These are phyloP conservation scores for Exophiala mesophila DNA, from an alignment of 2,329 filamentous ascomycete genomes.

Conservation along the genomic window DNA sequence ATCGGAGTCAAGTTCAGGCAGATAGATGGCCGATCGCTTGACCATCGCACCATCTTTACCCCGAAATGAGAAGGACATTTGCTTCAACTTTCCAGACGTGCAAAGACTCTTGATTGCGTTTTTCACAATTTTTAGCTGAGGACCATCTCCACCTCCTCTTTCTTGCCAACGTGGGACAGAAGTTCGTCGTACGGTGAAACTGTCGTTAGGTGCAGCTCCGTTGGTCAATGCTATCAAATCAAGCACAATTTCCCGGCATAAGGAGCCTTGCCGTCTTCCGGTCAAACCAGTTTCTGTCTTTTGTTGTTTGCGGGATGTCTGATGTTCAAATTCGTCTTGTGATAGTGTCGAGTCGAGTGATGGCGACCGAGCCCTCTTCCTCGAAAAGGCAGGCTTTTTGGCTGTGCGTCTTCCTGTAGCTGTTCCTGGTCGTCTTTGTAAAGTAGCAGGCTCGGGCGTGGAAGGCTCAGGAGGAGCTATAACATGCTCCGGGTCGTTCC, in stretches of 20 bases:
- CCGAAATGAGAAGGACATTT: constrained; percentile 49
- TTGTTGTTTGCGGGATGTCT: not conserved
- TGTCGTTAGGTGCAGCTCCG: constrained; percentile 52
- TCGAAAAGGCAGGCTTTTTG: no score
- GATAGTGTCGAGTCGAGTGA: not conserved
- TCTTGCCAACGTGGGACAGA: constrained; percentile 42
- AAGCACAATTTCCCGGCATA: constrained; percentile 45
- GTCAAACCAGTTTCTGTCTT: not conserved
- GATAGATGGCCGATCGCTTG: constrained; percentile 47
- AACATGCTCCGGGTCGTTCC: no score
- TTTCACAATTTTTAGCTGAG: constrained; percentile 51
- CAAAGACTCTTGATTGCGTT: constrained; percentile 48
- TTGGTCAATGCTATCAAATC: constrained; percentile 50
- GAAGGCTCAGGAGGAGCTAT: no score
- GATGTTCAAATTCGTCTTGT: not conserved
- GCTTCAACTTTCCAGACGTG: constrained; percentile 47
- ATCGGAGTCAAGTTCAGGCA: constrained; percentile 41
- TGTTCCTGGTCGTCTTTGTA: no score
- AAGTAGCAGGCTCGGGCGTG: no score
- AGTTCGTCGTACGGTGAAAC: constrained; percentile 32
- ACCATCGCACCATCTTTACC: constrained; percentile 44
- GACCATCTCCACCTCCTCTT: constrained; percentile 40
- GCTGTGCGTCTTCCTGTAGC: no score
- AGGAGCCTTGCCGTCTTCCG: not conserved
- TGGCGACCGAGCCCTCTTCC: no score